Percentiles rank a stretch among this genome's conserved stretches.
Evolutionary conservation across 176 grass and related monocot species (phyloP).

Genomic region (Lolium multiflorum): DNA sequence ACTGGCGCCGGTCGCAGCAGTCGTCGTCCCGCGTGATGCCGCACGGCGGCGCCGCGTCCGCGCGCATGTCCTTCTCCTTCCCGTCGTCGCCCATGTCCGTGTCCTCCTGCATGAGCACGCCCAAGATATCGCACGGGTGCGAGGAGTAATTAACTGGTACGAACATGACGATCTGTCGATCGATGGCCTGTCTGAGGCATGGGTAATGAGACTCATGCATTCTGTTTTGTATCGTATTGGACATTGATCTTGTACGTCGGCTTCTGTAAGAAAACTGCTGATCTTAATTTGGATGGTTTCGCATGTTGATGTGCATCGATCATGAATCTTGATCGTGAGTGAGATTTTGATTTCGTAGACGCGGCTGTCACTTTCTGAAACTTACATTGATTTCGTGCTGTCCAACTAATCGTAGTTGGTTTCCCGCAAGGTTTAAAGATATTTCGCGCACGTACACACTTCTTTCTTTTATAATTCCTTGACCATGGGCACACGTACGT

Average conservation of each 20-base stretch:
- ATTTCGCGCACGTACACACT: neutral
- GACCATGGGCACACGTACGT: conserved; percentile 16
- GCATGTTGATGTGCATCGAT: neutral
- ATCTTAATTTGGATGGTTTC: neutral
- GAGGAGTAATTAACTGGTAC: neutral
- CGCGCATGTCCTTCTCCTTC: conserved; percentile 54
- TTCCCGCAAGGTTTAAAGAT: neutral
- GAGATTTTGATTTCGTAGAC: neutral
- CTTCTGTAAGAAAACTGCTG: neutral
- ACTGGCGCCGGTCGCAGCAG: conserved; percentile 48
- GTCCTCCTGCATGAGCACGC: conserved; percentile 61
- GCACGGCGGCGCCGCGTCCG: conserved; percentile 30
- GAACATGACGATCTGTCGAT: neutral
- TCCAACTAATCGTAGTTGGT: neutral
- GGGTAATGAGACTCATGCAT: neutral
- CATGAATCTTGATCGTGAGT: neutral
- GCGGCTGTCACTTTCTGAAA: neutral
- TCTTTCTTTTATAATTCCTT: neutral
- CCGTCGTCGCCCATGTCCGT: conserved; percentile 53
- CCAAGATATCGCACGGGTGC: conserved; percentile 40
- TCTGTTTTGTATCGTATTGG: neutral
- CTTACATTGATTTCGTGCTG: neutral
- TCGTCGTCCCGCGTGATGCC: conserved; percentile 53
- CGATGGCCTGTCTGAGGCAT: neutral
- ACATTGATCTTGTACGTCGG: neutral